phyloP scores from a whole-genome alignment of 176 grass and related monocot species.

The Hyparrhenia diplandra region DNA sequence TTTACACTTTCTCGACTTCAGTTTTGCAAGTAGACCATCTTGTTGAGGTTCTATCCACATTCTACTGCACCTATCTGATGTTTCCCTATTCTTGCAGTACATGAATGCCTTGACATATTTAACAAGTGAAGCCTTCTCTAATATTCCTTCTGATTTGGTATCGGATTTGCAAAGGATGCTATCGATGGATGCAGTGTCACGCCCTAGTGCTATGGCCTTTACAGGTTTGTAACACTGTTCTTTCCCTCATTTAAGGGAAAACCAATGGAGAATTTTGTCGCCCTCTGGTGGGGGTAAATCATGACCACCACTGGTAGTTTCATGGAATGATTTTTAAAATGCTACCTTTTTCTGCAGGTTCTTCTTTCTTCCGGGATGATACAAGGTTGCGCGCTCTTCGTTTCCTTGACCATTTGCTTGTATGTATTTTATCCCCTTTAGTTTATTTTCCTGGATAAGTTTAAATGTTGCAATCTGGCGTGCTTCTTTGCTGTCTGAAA shows the following conservation, averaged over 20 bases:
- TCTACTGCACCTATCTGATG: conserved; percentile 13
- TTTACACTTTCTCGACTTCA: too few species aligned
- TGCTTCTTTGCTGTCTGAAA: conserved; percentile 18
- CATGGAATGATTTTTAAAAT: conserved; percentile 16
- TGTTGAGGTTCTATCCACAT: conserved; percentile 10
- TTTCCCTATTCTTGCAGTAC: conserved; percentile 53
- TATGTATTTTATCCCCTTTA: conserved; percentile 41
- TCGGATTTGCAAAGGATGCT: conserved; percentile 88
- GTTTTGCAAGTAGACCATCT: neutral
- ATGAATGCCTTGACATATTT: conserved; percentile 89
- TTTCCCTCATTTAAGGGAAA: neutral
- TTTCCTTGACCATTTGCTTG: conserved; percentile 98
- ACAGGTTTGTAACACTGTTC: conserved; percentile 51
- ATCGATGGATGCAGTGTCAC: conserved; percentile 69
- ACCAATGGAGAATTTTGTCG: neutral
- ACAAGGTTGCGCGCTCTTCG: conserved; percentile 97
- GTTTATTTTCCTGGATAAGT: conserved; percentile 1
- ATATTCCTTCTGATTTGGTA: conserved; percentile 71
- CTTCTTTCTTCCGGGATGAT: conserved; percentile 97
- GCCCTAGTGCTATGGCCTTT: conserved; percentile 84
- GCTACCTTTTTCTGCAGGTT: conserved; percentile 44
- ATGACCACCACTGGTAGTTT: neutral
- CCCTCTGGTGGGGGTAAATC: neutral
- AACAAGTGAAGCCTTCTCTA: conserved; percentile 85
- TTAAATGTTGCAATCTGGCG: neutral